phyloP scores from a whole-genome alignment of 225 moss, liverwort and hornwort species.

The Bryum argenteum region DNA sequence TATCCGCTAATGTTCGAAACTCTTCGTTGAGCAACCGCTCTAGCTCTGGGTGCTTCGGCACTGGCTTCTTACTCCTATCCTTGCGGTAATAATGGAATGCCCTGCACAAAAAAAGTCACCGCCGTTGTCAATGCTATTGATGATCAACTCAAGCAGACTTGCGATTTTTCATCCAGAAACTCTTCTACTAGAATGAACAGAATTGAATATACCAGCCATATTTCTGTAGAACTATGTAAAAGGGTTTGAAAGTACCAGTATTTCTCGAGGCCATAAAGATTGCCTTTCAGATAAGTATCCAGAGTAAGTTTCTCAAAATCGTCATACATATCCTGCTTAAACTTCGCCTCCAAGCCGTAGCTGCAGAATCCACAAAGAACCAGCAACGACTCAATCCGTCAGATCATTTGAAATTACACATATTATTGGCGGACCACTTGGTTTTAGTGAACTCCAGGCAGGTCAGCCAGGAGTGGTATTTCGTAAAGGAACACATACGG shows the following conservation, averaged over 20 bases:
- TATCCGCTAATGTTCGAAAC: conserved; percentile 83
- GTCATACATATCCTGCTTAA: conserved; percentile 92
- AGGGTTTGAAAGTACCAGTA: conserved; percentile 66
- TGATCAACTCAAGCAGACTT: background rate
- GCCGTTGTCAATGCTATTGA: background rate
- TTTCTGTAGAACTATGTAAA: background rate
- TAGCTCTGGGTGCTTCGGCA: conserved; percentile 70
- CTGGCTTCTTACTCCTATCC: conserved; percentile 53
- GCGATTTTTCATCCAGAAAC: no score
- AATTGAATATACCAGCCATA: background rate
- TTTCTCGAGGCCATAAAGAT: conserved; percentile 96
- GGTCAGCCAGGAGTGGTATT: background rate
- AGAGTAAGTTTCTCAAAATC: conserved; percentile 92
- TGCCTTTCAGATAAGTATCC: conserved; percentile 79
- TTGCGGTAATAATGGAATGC: conserved; percentile 89
- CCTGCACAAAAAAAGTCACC: conserved; percentile 50
- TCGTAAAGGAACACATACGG: background rate
- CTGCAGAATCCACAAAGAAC: conserved; percentile 44
- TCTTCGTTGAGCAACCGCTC: conserved; percentile 81
- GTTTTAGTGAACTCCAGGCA: background rate
- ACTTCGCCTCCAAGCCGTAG: conserved; percentile 93
- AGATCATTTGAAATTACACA: background rate
- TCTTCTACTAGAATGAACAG: background rate
- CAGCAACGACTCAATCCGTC: background rate
- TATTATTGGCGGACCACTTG: no score